These are phyloP conservation scores for Penicillium roqueforti DNA, from an alignment of 495 filamentous ascomycete genomes.

Conservation along the genomic window DNA sequence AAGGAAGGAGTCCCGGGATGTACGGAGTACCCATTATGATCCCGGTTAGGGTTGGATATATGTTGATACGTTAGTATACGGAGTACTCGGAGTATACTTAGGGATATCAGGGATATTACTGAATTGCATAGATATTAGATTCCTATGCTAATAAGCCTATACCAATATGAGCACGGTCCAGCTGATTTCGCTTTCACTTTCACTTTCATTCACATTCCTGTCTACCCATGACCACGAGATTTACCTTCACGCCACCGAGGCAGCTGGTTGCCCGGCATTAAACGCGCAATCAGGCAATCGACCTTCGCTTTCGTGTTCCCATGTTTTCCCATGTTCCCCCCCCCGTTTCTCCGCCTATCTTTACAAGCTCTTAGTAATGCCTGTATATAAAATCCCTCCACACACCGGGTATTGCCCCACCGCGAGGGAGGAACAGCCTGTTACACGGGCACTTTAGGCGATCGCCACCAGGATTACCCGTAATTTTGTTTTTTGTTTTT, in stretches of 20 bases:
- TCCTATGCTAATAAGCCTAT: too few relatives aligned
- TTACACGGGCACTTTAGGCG: slow-evolving; percentile 21
- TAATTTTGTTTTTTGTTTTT: slow-evolving; percentile 1
- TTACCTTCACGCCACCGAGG: slow-evolving; percentile 9
- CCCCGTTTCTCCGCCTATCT: too few relatives aligned
- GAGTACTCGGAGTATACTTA: background rate
- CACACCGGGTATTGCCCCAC: slow-evolving; percentile 3
- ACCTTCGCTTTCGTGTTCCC: background rate
- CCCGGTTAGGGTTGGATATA: too few relatives aligned
- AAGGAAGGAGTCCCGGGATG: background rate
- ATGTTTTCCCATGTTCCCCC: background rate
- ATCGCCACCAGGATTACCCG: slow-evolving; percentile 41
- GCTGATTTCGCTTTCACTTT: background rate
- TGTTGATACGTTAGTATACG: too few relatives aligned
- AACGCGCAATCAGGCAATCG: background rate
- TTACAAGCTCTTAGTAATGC: too few relatives aligned
- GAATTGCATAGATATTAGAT: background rate
- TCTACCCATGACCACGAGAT: background rate
- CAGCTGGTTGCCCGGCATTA: background rate
- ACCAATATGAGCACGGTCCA: background rate
- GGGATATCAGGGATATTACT: background rate
- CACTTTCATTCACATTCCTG: background rate
- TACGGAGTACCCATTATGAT: background rate
- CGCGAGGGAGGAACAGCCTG: slow-evolving; percentile 3
- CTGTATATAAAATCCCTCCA: too few relatives aligned